Evolutionary conservation across 192 early-diverging fungal genomes (phyloP), one percentile per base, ranked within the genome.

Genomic region (Chytriomyces confervae): DNA sequence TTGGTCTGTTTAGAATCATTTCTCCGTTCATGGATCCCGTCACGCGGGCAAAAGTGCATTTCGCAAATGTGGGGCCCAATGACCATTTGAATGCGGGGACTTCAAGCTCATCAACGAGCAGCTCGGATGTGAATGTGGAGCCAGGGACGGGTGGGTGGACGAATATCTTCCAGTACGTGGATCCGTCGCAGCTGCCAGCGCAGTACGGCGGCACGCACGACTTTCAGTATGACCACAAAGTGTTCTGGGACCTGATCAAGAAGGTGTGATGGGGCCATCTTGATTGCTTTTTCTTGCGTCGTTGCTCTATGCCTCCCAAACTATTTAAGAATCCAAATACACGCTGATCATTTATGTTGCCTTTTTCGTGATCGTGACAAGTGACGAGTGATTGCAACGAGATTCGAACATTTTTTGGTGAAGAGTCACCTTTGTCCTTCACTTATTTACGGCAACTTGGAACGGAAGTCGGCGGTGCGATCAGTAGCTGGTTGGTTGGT

Each of bases 11-110:
- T 80, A 93, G 88, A 62, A 29, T 79, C 5, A 27, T 98, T 43
- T 88, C 91, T 53, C 94, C 95, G 16, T 97, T 96, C 72, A 91
- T 98, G 70, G 95, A 98, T 81, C 95, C 95, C 5, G 90, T 97
- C 49, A 97, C 95, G 46, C 88, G 88, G 60, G 81, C 83, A 8
- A 98, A 97, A 81, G 91, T 97, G 68, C 91, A 94, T 36, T 94
- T 97, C 82, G 91, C 93, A 18, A 83, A 92, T 47, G 45, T 16
- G 13, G 10, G 11, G 16, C 27, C 47, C 11, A 2, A 36, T 36
- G 36, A 36, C 4, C 36, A 36, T 36, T 36, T 36, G 36, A 36
- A 36, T 36, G 18, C 8, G 6, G 47, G 10, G 8, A 45, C 49
- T 27, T 43, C n/a, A 53, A 70, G 50, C 36, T 50, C 69, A 57